Conservation (phyloP, 441 rosid species). For the Populus hybrid region DNA sequence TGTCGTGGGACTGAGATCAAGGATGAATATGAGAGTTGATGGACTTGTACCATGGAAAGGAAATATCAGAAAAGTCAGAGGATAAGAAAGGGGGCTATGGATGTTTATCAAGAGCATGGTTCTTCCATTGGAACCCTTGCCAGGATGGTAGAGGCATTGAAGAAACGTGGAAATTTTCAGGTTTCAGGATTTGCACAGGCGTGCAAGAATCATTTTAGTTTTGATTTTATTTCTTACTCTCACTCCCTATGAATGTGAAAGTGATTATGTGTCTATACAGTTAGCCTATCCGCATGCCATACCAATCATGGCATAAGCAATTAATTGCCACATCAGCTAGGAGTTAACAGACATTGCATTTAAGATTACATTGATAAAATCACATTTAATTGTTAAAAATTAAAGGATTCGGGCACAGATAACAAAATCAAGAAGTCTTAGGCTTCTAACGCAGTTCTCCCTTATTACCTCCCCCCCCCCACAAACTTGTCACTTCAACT, state of each 20-base stretch:
- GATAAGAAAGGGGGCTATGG: not conserved
- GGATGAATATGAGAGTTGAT: not conserved
- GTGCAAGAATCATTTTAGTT: not conserved
- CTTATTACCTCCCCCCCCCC: not conserved
- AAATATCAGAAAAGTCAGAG: not conserved
- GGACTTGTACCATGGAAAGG: not conserved
- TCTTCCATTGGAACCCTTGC: not conserved
- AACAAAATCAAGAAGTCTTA: not conserved
- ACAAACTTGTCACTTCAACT: conserved; percentile 17
- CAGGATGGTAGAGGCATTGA: not conserved
- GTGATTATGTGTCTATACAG: not conserved
- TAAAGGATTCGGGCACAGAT: not conserved
- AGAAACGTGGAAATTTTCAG: not conserved
- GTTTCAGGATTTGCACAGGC: not conserved
- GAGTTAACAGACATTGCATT: not conserved
- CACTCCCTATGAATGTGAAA: not conserved
- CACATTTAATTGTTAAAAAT: not conserved
- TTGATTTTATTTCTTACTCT: not conserved
- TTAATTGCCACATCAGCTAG: not conserved
- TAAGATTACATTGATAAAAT: not conserved
- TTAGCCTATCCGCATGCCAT: not conserved
- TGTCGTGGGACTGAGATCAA: not conserved
- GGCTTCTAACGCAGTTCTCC: not conserved
- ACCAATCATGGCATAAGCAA: not conserved
- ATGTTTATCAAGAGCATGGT: not conserved